Base-by-base conservation (phyloP, 2,329 filamentous ascomycete genomes). In the Diaporthe sp. region DNA sequence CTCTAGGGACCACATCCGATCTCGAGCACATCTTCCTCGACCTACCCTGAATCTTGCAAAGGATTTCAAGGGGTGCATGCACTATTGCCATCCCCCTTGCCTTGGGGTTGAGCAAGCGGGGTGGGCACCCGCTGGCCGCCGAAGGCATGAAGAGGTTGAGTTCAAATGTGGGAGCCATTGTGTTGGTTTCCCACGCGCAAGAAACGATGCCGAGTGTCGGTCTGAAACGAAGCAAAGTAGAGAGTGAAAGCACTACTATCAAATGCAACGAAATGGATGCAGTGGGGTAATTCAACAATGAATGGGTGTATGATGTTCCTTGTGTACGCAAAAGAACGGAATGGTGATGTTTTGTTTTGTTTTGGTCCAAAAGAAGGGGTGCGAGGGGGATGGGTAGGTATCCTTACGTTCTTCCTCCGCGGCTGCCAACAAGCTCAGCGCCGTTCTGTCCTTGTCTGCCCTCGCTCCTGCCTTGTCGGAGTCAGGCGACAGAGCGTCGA, bases 321-420 rank as follows among this genome's bases (percentile, higher is more conserved):
- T 31, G 28, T 17, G 51, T 10, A 31, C 9, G 37, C 17, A n/a
- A 58, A 49, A 74, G 51, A 58, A 67, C 31, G 51, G 53, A n/a
- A 28, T 60, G 51, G 37, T 28, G 34, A 25, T 58, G 37, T 25
- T 60, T 34, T 58, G 28, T 22, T 37, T 61, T 42, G 34, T n/a
- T 61, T 42, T 61, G 57, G 17, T 57, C 51, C 49, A 19, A 37
- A 19, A 39, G 22, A n/a, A 39, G 17, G 57, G 31, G 19, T n/a
- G 55, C 31, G 4, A 37, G 31, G 55, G 31, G 31, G 42, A 37
- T 42, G 39, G 7, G 12, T 25, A 39, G 7, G 12, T 25, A 39
- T 55, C 88, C 93, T 81, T 88, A 94, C 95, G 90, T 82, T 96
- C 94, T 87, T 95, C 93, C 81, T 96, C 93, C 0, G 93, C 92